Evolutionary conservation across 345 rosid genomes (phyloP).

Genomic region (Psidium guajava): DNA sequence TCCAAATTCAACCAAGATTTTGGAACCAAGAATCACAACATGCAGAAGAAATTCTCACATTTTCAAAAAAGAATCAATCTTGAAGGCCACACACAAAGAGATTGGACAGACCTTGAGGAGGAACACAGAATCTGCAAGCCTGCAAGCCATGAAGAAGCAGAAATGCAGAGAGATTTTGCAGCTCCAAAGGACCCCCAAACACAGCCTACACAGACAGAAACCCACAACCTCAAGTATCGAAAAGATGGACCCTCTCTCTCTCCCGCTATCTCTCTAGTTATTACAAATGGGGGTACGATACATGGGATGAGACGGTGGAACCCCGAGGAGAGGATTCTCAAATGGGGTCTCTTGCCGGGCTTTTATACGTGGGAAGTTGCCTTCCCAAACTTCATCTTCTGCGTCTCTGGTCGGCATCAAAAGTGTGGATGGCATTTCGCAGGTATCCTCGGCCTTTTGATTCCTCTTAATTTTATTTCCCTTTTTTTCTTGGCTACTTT

Average conservation of each 20-base stretch:
- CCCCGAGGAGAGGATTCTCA: background rate
- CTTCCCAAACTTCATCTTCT: background rate
- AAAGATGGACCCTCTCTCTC: background rate
- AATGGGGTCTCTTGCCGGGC: background rate
- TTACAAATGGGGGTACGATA: background rate
- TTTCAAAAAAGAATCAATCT: background rate
- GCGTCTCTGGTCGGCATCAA: background rate
- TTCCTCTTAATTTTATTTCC: background rate
- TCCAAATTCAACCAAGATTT: background rate
- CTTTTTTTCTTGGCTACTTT: background rate
- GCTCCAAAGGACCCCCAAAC: background rate
- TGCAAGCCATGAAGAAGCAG: constrained; percentile 57
- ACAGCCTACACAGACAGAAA: background rate
- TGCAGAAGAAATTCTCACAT: background rate
- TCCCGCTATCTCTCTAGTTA: background rate
- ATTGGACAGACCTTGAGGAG: constrained; percentile 36
- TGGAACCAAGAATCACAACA: background rate
- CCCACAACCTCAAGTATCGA: background rate
- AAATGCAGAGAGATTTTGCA: background rate
- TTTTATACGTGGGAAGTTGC: background rate
- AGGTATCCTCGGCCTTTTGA: background rate
- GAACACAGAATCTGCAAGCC: constrained; percentile 45
- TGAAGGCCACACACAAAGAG: background rate
- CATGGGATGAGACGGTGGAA: background rate
- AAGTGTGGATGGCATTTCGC: constrained; percentile 2